Evolutionary conservation across 192 early-diverging fungal species (phyloP).

Genomic region (Gorgonomyces haynaldii): DNA sequence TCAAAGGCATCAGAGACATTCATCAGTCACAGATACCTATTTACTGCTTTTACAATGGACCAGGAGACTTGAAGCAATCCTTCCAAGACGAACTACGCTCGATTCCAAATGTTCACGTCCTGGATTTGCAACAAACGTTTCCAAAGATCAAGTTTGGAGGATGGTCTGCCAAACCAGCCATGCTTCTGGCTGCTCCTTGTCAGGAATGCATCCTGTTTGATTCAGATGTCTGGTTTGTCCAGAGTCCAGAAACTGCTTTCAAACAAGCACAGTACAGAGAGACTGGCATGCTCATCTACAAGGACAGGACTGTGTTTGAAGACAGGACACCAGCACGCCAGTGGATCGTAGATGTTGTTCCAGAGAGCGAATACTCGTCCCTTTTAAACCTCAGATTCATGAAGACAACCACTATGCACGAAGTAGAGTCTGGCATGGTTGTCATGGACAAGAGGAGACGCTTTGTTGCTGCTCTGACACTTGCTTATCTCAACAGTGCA

Average conservation of each 20-base stretch:
- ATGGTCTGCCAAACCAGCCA: constrained; percentile 46
- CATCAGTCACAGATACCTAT: constrained; percentile 29
- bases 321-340: constrained; percentile 8
- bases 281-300: constrained; percentile 46
- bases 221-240: constrained; percentile 55
- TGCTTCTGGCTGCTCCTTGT: constrained; percentile 52
- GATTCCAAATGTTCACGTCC: not conserved
- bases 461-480: constrained; percentile 20
- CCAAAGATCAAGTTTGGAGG: not conserved
- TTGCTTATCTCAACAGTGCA: not conserved
- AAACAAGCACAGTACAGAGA: constrained; percentile 23
- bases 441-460: constrained; percentile 39
- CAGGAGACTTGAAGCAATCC: constrained; percentile 8
- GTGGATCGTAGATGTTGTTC: constrained; percentile 26
- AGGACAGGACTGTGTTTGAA: constrained; percentile 35
- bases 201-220: constrained; percentile 55
- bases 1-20: not conserved
- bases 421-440: constrained; percentile 52
- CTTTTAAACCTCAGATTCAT: constrained; percentile 22
- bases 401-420: constrained; percentile 27
- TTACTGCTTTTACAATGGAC: constrained; percentile 39
- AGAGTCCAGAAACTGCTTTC: constrained; percentile 40
- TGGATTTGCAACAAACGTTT: not conserved
- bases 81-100: not conserved
- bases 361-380: constrained; percentile 5